phyloP scores from a whole-genome alignment of 2,329 filamentous ascomycete species.

The Sporothrix brunneoviolacea region DNA sequence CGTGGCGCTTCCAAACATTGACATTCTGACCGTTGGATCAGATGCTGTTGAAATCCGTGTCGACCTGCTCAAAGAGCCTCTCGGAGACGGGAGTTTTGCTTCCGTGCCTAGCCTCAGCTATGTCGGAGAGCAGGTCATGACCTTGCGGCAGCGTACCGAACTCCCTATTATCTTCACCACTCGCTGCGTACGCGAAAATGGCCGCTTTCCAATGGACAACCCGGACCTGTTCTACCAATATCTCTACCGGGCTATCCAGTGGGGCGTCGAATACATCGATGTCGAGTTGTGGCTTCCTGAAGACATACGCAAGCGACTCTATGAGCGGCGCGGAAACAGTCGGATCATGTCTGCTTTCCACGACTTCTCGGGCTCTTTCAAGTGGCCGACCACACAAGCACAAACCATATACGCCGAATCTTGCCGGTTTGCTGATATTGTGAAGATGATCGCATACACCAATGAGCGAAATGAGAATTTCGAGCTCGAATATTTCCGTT shows the following conservation, averaged over 20 bases:
- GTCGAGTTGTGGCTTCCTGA: slow-evolving; percentile 84
- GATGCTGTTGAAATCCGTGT: slow-evolving; percentile 82
- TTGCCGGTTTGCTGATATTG: slow-evolving; percentile 70
- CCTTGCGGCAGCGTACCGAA: slow-evolving; percentile 74
- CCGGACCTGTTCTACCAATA: slow-evolving; percentile 70
- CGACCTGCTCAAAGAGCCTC: slow-evolving; percentile 69
- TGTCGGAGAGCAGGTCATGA: slow-evolving; percentile 79
- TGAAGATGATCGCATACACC: slow-evolving; percentile 86
- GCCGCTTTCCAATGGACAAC: slow-evolving; percentile 76
- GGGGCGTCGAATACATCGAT: slow-evolving; percentile 86
- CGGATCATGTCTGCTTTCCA: slow-evolving; percentile 90
- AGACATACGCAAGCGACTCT: slow-evolving; percentile 60
- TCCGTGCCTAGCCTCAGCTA: slow-evolving; percentile 72
- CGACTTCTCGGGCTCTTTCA: slow-evolving; percentile 78
- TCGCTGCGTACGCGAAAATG: slow-evolving; percentile 74
- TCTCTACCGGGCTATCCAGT: slow-evolving; percentile 76
- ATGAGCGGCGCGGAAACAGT: slow-evolving; percentile 66
- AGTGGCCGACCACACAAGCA: slow-evolving; percentile 70
- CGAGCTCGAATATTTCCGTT: slow-evolving; percentile 83
- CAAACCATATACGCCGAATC: slow-evolving; percentile 66
- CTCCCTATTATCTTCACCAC: slow-evolving; percentile 88
- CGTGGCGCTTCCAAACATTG: slow-evolving; percentile 73
- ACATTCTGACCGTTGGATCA: slow-evolving; percentile 79
- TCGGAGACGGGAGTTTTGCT: slow-evolving; percentile 54
- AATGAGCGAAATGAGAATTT: slow-evolving; percentile 81